Percentiles rank a stretch among this genome's conserved stretches.
Conservation (phyloP, 495 filamentous ascomycete species). For the Letharia columbiana region DNA sequence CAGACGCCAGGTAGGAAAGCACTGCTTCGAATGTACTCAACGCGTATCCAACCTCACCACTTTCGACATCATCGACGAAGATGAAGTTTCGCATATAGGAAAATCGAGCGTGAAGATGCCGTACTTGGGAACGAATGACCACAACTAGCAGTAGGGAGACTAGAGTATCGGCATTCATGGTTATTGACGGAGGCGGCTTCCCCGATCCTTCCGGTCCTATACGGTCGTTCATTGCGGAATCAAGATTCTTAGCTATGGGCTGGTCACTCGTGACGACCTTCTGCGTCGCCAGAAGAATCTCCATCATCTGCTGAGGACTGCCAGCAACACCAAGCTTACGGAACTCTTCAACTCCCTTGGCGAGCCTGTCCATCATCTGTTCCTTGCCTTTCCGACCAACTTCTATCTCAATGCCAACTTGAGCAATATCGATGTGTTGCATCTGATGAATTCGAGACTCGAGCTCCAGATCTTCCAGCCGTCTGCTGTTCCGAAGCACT, state of each 20-base stretch:
- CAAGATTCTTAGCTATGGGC: slow-evolving; percentile 15
- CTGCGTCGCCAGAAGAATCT: slow-evolving; percentile 75
- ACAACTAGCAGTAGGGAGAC: slow-evolving; percentile 89
- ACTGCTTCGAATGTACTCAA: slow-evolving; percentile 96
- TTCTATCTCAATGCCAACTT: slow-evolving; percentile 79
- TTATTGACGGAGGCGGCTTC: slow-evolving; percentile 55
- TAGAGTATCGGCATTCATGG: slow-evolving; percentile 90
- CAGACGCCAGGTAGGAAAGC: slow-evolving; percentile 76
- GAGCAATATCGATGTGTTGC: slow-evolving; percentile 86
- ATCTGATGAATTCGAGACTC: slow-evolving; percentile 86
- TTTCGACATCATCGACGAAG: slow-evolving; percentile 95
- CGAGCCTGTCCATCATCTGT: slow-evolving; percentile 60
- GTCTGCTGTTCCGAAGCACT: slow-evolving; percentile 65
- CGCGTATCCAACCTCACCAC: slow-evolving; percentile 93
- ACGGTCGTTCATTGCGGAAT: slow-evolving; percentile 14
- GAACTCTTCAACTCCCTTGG: slow-evolving; percentile 78
- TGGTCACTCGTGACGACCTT: slow-evolving; percentile 62
- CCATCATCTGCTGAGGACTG: slow-evolving; percentile 91
- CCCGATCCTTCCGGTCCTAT: slow-evolving; percentile 36
- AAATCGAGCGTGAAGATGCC: slow-evolving; percentile 77
- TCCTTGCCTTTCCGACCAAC: slow-evolving; percentile 62
- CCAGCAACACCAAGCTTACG: slow-evolving; percentile 74
- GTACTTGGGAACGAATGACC: slow-evolving; percentile 83
- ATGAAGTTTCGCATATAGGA: slow-evolving; percentile 93
- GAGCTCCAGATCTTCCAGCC: slow-evolving; percentile 79